Conservation (phyloP, 2,329 filamentous ascomycete species). For the Penicillium fuscoglaucum region DNA sequence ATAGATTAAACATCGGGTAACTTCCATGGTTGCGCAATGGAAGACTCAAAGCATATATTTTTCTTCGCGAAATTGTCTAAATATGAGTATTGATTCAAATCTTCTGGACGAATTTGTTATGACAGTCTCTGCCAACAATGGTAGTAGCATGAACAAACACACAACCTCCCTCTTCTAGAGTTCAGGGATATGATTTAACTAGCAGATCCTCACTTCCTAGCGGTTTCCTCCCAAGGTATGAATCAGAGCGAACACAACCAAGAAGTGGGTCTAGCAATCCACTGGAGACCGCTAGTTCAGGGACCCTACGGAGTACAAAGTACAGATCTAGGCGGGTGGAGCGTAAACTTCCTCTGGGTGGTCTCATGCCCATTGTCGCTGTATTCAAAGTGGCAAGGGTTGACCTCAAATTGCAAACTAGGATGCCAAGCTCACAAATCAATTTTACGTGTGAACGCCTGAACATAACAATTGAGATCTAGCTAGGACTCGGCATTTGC, state of each 20-base stretch:
- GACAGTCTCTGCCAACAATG: conserved; percentile 5
- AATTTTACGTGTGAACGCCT: neutral
- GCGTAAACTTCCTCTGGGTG: neutral
- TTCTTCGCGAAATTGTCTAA: neutral
- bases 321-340: neutral
- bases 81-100: neutral
- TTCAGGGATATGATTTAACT: neutral
- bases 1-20: neutral
- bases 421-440: neutral
- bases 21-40: neutral
- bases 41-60: neutral
- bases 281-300: neutral
- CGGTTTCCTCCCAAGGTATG: neutral
- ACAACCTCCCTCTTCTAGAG: neutral
- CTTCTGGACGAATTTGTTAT: conserved; percentile 16
- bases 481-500: neutral
- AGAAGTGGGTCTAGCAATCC: neutral
- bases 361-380: neutral
- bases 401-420: neutral
- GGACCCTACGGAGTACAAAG: too few species aligned
- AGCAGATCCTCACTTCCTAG: neutral
- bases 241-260: neutral
- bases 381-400: neutral
- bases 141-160: conserved; percentile 15
- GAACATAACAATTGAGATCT: neutral